Conservation (phyloP, 805 yeast species). For the Candida oleophila region DNA sequence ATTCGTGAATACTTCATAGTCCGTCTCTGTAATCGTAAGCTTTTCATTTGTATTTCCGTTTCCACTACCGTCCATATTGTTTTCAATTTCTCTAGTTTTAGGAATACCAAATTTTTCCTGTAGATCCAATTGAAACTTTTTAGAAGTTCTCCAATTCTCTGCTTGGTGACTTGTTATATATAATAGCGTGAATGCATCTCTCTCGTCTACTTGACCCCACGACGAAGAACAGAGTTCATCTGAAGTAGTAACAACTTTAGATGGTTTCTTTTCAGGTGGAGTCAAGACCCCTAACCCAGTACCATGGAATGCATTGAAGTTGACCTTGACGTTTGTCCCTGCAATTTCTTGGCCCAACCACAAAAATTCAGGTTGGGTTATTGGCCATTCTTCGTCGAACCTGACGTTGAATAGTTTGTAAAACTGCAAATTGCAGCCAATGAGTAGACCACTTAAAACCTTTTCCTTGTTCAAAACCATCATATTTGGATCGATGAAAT, state of each 20-base stretch:
- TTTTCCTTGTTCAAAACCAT: conserved; percentile 27
- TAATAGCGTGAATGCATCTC: conserved; percentile 21
- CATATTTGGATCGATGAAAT: conserved; percentile 27
- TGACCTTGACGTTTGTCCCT: conserved; percentile 17
- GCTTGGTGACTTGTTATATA: conserved; percentile 36
- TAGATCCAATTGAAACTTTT: conserved; percentile 14
- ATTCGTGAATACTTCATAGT: conserved; percentile 5
- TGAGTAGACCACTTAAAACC: conserved; percentile 25
- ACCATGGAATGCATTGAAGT: conserved; percentile 25
- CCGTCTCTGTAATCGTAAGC: conserved; percentile 4
- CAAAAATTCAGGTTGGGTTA: conserved; percentile 18
- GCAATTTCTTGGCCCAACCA: conserved; percentile 37
- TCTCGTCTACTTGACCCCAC: conserved; percentile 33
- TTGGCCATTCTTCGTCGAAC: conserved; percentile 15
- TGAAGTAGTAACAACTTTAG: conserved; percentile 16
- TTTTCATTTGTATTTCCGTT: background rate
- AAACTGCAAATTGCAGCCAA: conserved; percentile 23
- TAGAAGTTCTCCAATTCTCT: conserved; percentile 22
- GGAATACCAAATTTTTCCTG: conserved; percentile 13
- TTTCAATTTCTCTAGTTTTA: conserved; percentile 6
- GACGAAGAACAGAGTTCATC: conserved; percentile 36
- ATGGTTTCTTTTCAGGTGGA: conserved; percentile 22
- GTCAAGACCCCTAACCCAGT: conserved; percentile 31
- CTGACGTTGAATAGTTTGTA: conserved; percentile 20
- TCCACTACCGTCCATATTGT: conserved; percentile 2